Evolutionary conservation across 441 rosid species (phyloP).

Genomic region (Jatropha podagrica): DNA sequence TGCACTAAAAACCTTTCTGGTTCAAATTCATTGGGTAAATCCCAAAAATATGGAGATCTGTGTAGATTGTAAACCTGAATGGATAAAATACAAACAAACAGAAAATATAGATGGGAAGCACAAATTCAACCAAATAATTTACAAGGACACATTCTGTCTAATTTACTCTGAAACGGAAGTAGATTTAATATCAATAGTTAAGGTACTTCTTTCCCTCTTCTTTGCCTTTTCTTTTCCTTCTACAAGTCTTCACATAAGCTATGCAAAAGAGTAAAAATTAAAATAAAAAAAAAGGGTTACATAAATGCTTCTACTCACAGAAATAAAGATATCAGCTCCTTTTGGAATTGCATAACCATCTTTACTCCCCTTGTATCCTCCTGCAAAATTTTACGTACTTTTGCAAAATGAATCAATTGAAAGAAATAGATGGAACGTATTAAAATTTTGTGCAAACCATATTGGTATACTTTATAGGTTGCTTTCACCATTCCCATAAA

Average conservation of each 20-base stretch:
- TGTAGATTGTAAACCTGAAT: slow-evolving; percentile 85
- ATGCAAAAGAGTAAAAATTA: not conserved
- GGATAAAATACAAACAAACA: not conserved
- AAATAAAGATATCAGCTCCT: slow-evolving; percentile 87
- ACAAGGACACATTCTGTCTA: not conserved
- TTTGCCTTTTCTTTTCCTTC: not conserved
- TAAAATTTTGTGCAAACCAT: not conserved
- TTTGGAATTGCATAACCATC: slow-evolving; percentile 70
- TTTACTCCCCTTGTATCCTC: slow-evolving; percentile 77
- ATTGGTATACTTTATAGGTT: not conserved
- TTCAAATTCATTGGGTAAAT: slow-evolving; percentile 65
- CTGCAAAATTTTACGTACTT: slow-evolving; percentile 34
- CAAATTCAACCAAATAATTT: not conserved
- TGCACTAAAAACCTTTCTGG: slow-evolving; percentile 73
- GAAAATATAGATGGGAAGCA: not conserved
- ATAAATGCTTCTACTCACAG: slow-evolving; percentile 48
- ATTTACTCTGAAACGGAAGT: not conserved
- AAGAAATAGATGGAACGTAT: not conserved
- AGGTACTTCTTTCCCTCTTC: not conserved
- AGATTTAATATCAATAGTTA: not conserved
- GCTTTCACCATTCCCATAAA: not conserved
- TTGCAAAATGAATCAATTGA: not conserved
- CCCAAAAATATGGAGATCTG: slow-evolving; percentile 91
- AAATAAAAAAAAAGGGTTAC: not conserved
- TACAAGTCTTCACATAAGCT: not conserved